Conservation (phyloP, 176 grass and related monocot species). For the Triticum urartu region DNA sequence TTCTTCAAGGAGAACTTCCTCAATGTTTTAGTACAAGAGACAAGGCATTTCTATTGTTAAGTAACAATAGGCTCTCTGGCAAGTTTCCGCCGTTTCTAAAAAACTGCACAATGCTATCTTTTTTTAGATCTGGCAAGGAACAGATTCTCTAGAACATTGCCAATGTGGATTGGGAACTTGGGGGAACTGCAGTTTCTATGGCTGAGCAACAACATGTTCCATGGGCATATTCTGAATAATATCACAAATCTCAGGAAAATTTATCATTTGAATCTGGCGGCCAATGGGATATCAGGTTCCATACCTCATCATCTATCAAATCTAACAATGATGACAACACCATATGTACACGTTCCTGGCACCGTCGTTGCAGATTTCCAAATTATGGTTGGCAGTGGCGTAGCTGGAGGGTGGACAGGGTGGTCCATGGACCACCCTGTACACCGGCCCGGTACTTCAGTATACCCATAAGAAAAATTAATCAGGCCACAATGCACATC, state of each 20-base stretch:
- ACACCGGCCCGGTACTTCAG: no score
- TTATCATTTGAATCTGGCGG: slow-evolving; percentile 25
- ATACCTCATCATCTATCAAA: slow-evolving; percentile 19
- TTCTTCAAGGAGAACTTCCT: slow-evolving; percentile 12
- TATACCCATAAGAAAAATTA: no score
- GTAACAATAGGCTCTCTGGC: slow-evolving; percentile 32
- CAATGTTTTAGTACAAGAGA: not conserved
- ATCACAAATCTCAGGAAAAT: not conserved
- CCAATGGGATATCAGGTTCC: slow-evolving; percentile 30
- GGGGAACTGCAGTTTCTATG: not conserved
- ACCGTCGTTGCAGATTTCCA: not conserved
- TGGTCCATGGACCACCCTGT: no score
- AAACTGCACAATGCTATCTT: not conserved
- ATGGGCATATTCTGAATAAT: slow-evolving; percentile 8
- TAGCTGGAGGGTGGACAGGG: no score
- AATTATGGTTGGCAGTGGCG: no score
- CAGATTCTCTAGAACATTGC: slow-evolving; percentile 28
- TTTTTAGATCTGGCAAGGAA: slow-evolving; percentile 28
- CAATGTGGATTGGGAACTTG: slow-evolving; percentile 25
- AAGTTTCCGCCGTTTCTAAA: slow-evolving; percentile 17
- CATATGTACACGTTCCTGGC: not conserved
- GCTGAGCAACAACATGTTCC: slow-evolving; percentile 38
- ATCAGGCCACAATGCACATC: no score
- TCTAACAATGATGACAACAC: not conserved
- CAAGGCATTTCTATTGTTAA: not conserved